Evolutionary conservation across 2,329 filamentous ascomycete species (phyloP).

Genomic region (Trichoderma pleuroti): DNA sequence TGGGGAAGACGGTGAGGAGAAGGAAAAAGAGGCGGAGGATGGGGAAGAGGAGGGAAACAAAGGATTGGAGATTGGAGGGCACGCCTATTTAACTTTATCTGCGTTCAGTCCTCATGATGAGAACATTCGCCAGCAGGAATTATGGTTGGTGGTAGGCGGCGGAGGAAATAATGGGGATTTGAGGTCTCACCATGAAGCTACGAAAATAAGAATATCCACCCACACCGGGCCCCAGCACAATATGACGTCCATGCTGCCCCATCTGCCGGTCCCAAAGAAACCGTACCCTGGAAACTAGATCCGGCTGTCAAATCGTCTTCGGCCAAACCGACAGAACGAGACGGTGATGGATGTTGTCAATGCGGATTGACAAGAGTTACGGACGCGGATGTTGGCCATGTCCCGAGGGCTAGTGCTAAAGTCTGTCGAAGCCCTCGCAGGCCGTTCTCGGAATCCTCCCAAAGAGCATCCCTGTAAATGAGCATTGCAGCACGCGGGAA

Average conservation of each 20-base stretch:
- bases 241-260: slow-evolving; percentile 10
- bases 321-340: not conserved
- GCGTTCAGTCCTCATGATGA: not conserved
- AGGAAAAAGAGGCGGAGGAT: not conserved
- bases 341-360: not conserved
- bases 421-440: not conserved
- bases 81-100: slow-evolving; percentile 15
- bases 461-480: not conserved
- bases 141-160: slow-evolving; percentile 1
- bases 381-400: not conserved
- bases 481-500: not conserved
- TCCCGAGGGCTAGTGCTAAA: not conserved
- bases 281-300: not conserved
- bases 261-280: not conserved
- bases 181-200: slow-evolving; percentile 2
- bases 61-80: not conserved
- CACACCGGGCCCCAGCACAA: slow-evolving; percentile 1
- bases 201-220: slow-evolving; percentile 11
- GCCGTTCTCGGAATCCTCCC: slow-evolving; percentile 1
- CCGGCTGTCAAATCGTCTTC: slow-evolving; percentile 12
- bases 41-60: not conserved
- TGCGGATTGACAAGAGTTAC: not conserved
- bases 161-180: slow-evolving; percentile 11
- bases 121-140: not conserved
- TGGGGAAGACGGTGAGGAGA: slow-evolving; percentile 3